These are phyloP conservation scores for Pogostemon cablin DNA, from an alignment of 257 asterid genomes.

Conservation along the genomic window DNA sequence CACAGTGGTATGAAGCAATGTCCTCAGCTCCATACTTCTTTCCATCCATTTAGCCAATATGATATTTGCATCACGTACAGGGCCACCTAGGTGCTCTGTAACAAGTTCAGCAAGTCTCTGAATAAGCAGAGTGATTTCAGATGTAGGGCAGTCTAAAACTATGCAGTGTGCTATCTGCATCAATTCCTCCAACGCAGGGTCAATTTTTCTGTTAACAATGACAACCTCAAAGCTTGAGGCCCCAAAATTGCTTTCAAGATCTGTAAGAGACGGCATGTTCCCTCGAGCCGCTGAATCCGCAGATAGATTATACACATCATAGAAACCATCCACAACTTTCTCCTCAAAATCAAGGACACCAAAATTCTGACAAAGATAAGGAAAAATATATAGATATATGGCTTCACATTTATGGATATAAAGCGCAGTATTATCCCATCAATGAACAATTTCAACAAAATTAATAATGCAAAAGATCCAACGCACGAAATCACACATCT, in stretches of 20 bases:
- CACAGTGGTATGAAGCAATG: conserved; percentile 88
- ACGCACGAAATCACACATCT: conserved; percentile 2
- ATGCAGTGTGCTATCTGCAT: conserved; percentile 86
- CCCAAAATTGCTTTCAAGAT: conserved; percentile 71
- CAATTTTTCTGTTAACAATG: conserved; percentile 73
- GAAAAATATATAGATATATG: background rate
- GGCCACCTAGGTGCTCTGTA: conserved; percentile 88
- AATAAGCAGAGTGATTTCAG: conserved; percentile 61
- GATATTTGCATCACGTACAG: conserved; percentile 84
- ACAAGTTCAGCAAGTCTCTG: conserved; percentile 97
- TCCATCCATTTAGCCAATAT: conserved; percentile 84
- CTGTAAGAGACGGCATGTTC: conserved; percentile 92
- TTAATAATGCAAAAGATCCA: background rate
- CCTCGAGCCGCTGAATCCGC: conserved; percentile 65
- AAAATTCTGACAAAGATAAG: conserved; percentile 58
- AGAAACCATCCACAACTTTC: conserved; percentile 94
- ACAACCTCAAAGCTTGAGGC: conserved; percentile 82
- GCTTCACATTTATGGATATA: conserved; percentile 3
- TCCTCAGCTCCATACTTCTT: conserved; percentile 77
- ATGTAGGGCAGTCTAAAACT: conserved; percentile 67
- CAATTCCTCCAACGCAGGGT: conserved; percentile 90
- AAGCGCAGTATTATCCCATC: conserved; percentile 18
- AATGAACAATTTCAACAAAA: conserved; percentile 13
- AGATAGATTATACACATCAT: conserved; percentile 78
- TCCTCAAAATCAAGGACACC: conserved; percentile 89